A percentile compares a stretch with the other conserved stretches of the same genome.
Conservation (phyloP, 2,329 filamentous ascomycete genomes). For the Ceratocystis albifundus region DNA sequence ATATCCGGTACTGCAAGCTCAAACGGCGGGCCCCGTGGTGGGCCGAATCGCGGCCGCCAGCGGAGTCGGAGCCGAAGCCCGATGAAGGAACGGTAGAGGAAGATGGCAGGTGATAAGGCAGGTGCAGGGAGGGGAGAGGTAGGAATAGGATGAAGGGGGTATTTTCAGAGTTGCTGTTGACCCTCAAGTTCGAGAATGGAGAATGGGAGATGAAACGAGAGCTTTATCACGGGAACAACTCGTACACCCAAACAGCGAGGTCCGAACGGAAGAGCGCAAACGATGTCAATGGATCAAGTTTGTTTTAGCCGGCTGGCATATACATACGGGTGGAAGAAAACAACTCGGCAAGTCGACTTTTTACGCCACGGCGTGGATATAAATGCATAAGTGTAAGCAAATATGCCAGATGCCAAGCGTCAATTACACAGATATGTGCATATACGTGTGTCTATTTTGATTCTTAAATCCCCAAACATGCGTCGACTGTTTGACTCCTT, state of each 20-base stretch:
- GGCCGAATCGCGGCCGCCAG: slow-evolving; percentile 28
- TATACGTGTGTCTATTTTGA: background rate
- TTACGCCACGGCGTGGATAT: too few relatives aligned
- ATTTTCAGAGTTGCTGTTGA: background rate
- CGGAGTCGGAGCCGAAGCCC: slow-evolving; percentile 40
- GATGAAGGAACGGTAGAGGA: slow-evolving; percentile 6
- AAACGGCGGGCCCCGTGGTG: slow-evolving; percentile 32
- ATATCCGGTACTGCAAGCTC: slow-evolving; percentile 6
- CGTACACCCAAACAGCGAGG: background rate
- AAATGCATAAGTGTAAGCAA: background rate
- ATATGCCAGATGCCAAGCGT: too few relatives aligned
- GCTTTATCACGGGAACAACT: background rate
- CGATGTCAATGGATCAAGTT: background rate
- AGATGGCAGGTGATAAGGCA: background rate
- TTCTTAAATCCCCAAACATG: too few relatives aligned
- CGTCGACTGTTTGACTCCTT: too few relatives aligned
- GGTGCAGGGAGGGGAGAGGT: background rate
- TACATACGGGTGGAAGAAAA: background rate
- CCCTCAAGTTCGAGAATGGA: background rate
- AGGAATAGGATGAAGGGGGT: background rate
- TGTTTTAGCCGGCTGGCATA: background rate
- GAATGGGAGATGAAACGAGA: background rate
- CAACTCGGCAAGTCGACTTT: background rate
- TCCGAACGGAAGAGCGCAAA: background rate
- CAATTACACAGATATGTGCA: background rate